Percentiles rank a stretch among this genome's conserved stretches.
Evolutionary conservation across 352 stramenopile species (phyloP).

Genomic region (Pythium apleroticum): DNA sequence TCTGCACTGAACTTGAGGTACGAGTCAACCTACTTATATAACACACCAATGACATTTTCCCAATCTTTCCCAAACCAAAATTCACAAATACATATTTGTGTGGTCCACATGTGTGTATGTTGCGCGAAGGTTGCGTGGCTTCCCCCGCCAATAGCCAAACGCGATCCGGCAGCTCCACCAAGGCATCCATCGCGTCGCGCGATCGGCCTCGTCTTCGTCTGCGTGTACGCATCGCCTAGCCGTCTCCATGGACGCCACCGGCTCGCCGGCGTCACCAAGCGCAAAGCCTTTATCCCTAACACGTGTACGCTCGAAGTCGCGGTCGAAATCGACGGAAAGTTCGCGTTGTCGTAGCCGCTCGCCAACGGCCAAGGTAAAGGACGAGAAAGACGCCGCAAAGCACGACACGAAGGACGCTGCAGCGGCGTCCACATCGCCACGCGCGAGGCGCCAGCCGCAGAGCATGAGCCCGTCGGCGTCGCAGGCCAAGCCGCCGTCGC

Average conservation of each 20-base stretch:
- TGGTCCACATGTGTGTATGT: not conserved
- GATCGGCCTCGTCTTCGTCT: not conserved
- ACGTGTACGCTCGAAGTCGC: constrained; percentile 11
- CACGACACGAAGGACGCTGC: not conserved
- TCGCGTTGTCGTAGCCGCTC: not conserved
- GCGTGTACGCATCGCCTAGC: not conserved
- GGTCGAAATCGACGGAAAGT: constrained; percentile 12
- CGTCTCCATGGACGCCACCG: not conserved
- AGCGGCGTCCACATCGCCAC: not conserved
- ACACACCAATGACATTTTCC: too few species aligned
- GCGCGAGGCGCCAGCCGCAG: not conserved
- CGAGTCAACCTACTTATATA: not conserved
- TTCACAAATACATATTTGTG: too few species aligned
- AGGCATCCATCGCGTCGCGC: not conserved
- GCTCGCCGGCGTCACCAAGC: not conserved
- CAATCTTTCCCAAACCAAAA: not conserved
- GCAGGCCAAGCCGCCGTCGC: constrained; percentile 21
- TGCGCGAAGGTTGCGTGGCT: constrained; percentile 6
- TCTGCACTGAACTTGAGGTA: too few species aligned
- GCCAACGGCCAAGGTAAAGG: not conserved
- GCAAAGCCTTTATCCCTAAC: not conserved
- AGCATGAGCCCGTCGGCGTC: constrained; percentile 18
- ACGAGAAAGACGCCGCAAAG: not conserved
- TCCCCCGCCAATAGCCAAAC: not conserved
- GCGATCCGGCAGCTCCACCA: not conserved